Percentiles rank a stretch among this genome's conserved stretches.
phyloP scores from a whole-genome alignment of 2,329 filamentous ascomycete species.

The Cladosporium sp. region DNA sequence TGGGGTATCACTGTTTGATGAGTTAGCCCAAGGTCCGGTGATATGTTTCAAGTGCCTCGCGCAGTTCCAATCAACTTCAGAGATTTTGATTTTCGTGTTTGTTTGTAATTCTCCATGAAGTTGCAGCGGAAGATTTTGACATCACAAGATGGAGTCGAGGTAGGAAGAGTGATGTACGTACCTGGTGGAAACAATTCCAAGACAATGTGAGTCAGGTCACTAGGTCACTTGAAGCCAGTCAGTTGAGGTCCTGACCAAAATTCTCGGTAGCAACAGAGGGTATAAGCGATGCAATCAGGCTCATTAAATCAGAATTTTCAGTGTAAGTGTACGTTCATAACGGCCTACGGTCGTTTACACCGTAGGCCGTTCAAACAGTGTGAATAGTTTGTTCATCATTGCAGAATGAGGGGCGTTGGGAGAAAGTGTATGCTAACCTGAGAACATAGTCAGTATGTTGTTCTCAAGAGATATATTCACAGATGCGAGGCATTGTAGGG shows the following conservation, averaged over 20 bases:
- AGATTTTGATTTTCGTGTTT: conserved; percentile 25
- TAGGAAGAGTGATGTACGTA: neutral
- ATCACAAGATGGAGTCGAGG: conserved; percentile 14
- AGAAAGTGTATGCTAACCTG: conserved; percentile 17
- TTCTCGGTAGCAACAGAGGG: conserved; percentile 4
- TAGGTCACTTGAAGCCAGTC: conserved; percentile 3
- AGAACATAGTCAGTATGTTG: conserved; percentile 18
- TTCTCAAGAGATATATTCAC: conserved; percentile 4
- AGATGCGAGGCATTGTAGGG: conserved; percentile 13
- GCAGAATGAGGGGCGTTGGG: conserved; percentile 26
- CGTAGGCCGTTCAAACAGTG: conserved; percentile 60
- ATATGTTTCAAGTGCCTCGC: neutral
- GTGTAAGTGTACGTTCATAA: conserved; percentile 55
- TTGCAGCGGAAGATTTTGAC: conserved; percentile 18
- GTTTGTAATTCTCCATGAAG: conserved; percentile 16
- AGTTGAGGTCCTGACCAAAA: neutral
- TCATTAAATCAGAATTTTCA: conserved; percentile 71
- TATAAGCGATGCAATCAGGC: conserved; percentile 33
- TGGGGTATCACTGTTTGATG: neutral
- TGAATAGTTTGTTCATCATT: conserved; percentile 67
- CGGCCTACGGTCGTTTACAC: conserved; percentile 43
- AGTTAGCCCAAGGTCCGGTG: neutral
- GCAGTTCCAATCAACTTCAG: conserved; percentile 16
- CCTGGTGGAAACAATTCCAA: neutral
- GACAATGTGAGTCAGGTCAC: conserved; percentile 12